Evolutionary conservation across 352 stramenopile genomes (phyloP).

Genomic region (Phytopythium cucurbitacearum): DNA sequence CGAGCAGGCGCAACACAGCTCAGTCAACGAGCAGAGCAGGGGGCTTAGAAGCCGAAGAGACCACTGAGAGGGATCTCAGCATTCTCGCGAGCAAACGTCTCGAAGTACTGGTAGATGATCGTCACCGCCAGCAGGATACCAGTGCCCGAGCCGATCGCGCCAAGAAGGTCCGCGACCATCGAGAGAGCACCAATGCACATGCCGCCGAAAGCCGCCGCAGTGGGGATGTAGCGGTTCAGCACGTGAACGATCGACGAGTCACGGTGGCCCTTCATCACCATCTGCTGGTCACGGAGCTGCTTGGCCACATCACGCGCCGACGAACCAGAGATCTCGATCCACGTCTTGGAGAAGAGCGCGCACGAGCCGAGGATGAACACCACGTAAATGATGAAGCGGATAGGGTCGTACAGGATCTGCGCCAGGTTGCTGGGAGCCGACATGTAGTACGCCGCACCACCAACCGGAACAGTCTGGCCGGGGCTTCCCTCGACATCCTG

Average conservation of each 20-base stretch:
- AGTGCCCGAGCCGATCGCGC: slow-evolving; percentile 98
- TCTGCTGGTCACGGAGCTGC: slow-evolving; percentile 98
- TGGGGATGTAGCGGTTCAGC: slow-evolving; percentile 99
- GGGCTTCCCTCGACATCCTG: slow-evolving; percentile 94
- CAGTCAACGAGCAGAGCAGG: no score
- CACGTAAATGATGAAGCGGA: slow-evolving; percentile 99
- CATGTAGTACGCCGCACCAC: slow-evolving; percentile 98
- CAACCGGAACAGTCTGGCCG: slow-evolving; percentile 95
- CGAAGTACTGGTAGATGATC: slow-evolving; percentile 99
- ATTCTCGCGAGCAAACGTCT: slow-evolving; percentile 96
- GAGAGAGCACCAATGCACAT: slow-evolving; percentile 99
- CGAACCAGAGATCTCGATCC: slow-evolving; percentile 99
- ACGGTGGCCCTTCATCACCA: slow-evolving; percentile 99
- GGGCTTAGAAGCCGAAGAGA: slow-evolving; percentile 81
- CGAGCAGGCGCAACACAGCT: no score
- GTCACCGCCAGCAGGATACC: slow-evolving; percentile 98
- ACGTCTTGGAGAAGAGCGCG: slow-evolving; percentile 99
- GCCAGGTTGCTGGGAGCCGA: slow-evolving; percentile 93
- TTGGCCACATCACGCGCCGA: slow-evolving; percentile 97
- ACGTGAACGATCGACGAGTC: slow-evolving; percentile 97
- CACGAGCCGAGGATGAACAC: slow-evolving; percentile 98
- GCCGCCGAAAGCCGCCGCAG: slow-evolving; percentile 97
- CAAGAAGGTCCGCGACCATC: slow-evolving; percentile 98
- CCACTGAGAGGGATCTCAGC: slow-evolving; percentile 74
- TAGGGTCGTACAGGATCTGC: slow-evolving; percentile 98